Evolutionary conservation across 2,329 filamentous ascomycete genomes (phyloP).

Genomic region (Exophiala xenobiotica): DNA sequence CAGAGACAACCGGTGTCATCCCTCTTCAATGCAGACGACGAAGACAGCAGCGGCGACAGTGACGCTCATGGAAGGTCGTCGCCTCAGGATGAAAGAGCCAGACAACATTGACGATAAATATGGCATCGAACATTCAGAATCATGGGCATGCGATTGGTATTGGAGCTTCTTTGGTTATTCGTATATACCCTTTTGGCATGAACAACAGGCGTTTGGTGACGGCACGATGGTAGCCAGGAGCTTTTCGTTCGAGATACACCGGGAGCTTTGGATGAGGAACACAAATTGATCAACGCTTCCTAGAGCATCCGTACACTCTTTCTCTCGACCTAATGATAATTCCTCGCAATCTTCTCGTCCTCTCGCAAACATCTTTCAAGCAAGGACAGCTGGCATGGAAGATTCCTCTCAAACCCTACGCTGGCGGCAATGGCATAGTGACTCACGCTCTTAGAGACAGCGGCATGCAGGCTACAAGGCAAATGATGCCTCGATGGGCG

Average conservation of each 20-base stretch:
- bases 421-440: too few relatives aligned
- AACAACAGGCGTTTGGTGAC: neutral
- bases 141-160: too few relatives aligned
- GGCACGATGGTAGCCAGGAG: neutral
- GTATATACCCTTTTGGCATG: constrained; percentile 1
- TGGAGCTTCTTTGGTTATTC: too few relatives aligned
- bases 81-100: constrained; percentile 8
- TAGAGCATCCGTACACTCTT: neutral
- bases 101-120: constrained; percentile 5
- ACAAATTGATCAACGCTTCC: neutral
- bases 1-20: constrained; percentile 11
- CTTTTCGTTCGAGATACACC: too few relatives aligned
- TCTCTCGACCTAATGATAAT: neutral
- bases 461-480: too few relatives aligned
- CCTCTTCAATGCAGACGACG: neutral
- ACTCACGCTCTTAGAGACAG: too few relatives aligned
- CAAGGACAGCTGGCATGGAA: too few relatives aligned
- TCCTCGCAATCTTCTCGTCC: too few relatives aligned
- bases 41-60: constrained; percentile 25
- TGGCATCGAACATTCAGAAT: constrained; percentile 2
- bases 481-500: too few relatives aligned
- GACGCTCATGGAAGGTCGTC: constrained; percentile 16
- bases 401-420: too few relatives aligned
- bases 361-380: too few relatives aligned
- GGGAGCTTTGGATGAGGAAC: too few relatives aligned